Percentiles rank a stretch among this genome's conserved stretches.
Evolutionary conservation across 2,329 filamentous ascomycete genomes (phyloP).

Genomic region (Epichloe gansuensis): DNA sequence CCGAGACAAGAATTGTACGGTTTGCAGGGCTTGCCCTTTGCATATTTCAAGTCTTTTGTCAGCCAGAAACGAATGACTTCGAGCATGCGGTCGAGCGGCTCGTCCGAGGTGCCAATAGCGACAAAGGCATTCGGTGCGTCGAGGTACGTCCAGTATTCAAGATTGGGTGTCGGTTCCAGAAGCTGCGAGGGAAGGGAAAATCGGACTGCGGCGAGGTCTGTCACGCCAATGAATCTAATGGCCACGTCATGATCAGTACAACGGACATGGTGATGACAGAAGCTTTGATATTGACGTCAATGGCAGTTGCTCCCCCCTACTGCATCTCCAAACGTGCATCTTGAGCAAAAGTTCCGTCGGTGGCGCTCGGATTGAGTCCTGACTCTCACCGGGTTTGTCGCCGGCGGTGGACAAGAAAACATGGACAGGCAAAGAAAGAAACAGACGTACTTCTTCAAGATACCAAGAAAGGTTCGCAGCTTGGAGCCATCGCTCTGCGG

Average conservation of each 20-base stretch:
- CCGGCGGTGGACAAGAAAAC: neutral
- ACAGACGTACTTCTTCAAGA: constrained; percentile 65
- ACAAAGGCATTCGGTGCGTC: constrained; percentile 86
- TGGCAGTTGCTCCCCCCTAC: neutral
- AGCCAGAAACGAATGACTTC: constrained; percentile 96
- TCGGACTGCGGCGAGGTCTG: constrained; percentile 87
- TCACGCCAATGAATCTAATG: constrained; percentile 79
- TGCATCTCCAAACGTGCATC: neutral
- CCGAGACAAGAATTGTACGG: constrained; percentile 95
- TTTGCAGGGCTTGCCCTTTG: constrained; percentile 97
- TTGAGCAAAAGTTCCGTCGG: neutral
- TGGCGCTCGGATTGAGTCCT: neutral
- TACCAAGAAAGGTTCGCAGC: constrained; percentile 75
- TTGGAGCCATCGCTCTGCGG: constrained; percentile 68
- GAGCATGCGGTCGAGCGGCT: constrained; percentile 85
- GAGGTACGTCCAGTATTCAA: constrained; percentile 99
- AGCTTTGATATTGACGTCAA: neutral
- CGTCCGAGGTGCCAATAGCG: constrained; percentile 75
- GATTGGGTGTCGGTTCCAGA: constrained; percentile 87
- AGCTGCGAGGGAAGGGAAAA: constrained; percentile 94
- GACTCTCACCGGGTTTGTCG: constrained; percentile 3
- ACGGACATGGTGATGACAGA: neutral
- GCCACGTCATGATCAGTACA: constrained; percentile 6
- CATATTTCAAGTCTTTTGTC: constrained; percentile 97
- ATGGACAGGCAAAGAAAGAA: neutral